phyloP scores from a whole-genome alignment of 345 rosid genomes.

The Eutrema yunnanense region DNA sequence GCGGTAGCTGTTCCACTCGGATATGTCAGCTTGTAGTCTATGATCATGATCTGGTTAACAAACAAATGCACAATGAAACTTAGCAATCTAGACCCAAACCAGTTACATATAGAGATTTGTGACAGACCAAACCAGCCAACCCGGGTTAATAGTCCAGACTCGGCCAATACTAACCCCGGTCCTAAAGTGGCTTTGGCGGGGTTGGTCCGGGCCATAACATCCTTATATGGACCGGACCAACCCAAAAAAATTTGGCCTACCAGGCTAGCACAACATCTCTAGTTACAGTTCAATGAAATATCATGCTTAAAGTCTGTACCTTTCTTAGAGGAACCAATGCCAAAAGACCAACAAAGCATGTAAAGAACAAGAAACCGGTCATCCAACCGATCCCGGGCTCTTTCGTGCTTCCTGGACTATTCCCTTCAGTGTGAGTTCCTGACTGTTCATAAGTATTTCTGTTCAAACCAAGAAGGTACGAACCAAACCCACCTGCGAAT shows the following conservation, averaged over 20 bases:
- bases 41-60: constrained; percentile 64
- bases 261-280: neutral
- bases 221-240: neutral
- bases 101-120: neutral
- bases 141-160: no score
- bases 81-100: neutral
- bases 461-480: constrained; percentile 78
- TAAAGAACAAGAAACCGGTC: constrained; percentile 73
- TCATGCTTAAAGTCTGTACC: constrained; percentile 24
- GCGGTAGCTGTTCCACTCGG: constrained; percentile 97
- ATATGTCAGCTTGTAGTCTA: constrained; percentile 73
- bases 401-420: constrained; percentile 53
- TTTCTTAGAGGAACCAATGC: constrained; percentile 87
- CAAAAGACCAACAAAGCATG: constrained; percentile 74
- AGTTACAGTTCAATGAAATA: neutral
- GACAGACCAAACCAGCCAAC: neutral
- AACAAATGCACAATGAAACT: neutral
- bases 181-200: no score
- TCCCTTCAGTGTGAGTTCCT: constrained; percentile 64
- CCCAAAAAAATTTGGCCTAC: neutral
- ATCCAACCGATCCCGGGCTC: constrained; percentile 91
- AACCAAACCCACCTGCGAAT: constrained; percentile 86
- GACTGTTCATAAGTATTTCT: constrained; percentile 59
- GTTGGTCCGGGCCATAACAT: no score
- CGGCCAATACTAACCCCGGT: no score